Percentiles rank a stretch among this genome's conserved stretches.
Evolutionary conservation across 495 filamentous ascomycete species (phyloP).

Genomic region (Hyaloscypha hepaticicola): DNA sequence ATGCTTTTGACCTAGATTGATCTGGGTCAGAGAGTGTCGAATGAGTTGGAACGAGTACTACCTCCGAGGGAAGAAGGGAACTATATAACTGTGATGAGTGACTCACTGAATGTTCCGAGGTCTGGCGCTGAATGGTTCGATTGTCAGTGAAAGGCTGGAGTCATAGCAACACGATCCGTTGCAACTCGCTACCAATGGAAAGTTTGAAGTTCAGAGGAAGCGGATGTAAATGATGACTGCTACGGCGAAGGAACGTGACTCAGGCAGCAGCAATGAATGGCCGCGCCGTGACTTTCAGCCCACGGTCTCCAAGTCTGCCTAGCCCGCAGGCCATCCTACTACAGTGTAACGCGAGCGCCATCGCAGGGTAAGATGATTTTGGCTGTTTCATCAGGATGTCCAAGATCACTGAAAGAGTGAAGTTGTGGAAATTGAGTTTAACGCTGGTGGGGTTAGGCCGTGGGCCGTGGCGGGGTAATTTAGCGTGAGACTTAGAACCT

Average conservation of each 20-base stretch:
- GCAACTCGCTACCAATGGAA: not conserved
- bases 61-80: not conserved
- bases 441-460: too few species aligned
- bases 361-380: too few species aligned
- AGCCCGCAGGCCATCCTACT: too few species aligned
- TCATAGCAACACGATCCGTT: not conserved
- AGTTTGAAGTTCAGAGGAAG: not conserved
- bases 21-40: not conserved
- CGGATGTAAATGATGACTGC: not conserved
- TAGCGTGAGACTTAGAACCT: too few species aligned
- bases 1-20: not conserved
- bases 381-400: too few species aligned
- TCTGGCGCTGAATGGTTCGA: not conserved
- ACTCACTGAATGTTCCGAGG: conserved; percentile 1
- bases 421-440: too few species aligned
- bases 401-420: too few species aligned
- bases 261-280: not conserved
- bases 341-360: too few species aligned
- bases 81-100: not conserved
- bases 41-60: not conserved
- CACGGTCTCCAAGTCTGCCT: too few species aligned
- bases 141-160: not conserved
- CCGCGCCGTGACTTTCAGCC: not conserved
- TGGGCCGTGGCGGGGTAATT: too few species aligned
- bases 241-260: not conserved